Evolutionary conservation across 179 eudicot genomes (phyloP).

Genomic region (Monotropa hypopitys): DNA sequence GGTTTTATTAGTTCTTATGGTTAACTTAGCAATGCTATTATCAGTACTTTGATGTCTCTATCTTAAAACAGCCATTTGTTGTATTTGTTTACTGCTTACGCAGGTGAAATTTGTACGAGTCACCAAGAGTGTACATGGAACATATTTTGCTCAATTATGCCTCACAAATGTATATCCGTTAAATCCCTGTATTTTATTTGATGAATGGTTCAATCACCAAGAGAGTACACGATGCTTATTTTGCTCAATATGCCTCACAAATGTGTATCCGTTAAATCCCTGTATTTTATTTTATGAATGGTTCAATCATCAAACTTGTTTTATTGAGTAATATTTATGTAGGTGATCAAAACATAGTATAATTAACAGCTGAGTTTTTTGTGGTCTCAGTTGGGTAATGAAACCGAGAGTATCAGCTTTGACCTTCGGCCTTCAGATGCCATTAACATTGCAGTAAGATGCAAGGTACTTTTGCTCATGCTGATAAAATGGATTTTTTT

Average conservation of each 20-base stretch:
- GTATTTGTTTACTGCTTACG: slow-evolving; percentile 6
- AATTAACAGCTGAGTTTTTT: not conserved
- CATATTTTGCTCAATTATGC: slow-evolving; percentile 76
- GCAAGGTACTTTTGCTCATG: slow-evolving; percentile 47
- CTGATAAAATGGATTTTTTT: not conserved
- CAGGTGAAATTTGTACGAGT: slow-evolving; percentile 94
- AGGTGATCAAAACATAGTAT: not conserved
- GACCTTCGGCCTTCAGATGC: slow-evolving; percentile 97
- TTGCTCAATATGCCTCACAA: slow-evolving; percentile 69
- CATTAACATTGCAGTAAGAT: slow-evolving; percentile 89
- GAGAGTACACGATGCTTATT: slow-evolving; percentile 89
- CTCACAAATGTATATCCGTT: slow-evolving; percentile 49
- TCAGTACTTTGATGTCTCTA: not conserved
- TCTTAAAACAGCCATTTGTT: slow-evolving; percentile 3
- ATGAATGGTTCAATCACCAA: slow-evolving; percentile 45
- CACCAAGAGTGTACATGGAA: slow-evolving; percentile 85
- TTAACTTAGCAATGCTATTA: not conserved
- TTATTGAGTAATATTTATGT: not conserved
- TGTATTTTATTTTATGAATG: not conserved
- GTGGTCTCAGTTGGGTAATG: slow-evolving; percentile 46
- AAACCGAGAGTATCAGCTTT: slow-evolving; percentile 60
- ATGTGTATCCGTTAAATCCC: slow-evolving; percentile 27
- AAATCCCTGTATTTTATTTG: not conserved
- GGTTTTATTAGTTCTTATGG: not conserved
- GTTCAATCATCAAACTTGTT: not conserved